These are phyloP conservation scores for Exutisphaerella laricina DNA, from an alignment of 2,329 filamentous ascomycete genomes.

Conservation along the genomic window DNA sequence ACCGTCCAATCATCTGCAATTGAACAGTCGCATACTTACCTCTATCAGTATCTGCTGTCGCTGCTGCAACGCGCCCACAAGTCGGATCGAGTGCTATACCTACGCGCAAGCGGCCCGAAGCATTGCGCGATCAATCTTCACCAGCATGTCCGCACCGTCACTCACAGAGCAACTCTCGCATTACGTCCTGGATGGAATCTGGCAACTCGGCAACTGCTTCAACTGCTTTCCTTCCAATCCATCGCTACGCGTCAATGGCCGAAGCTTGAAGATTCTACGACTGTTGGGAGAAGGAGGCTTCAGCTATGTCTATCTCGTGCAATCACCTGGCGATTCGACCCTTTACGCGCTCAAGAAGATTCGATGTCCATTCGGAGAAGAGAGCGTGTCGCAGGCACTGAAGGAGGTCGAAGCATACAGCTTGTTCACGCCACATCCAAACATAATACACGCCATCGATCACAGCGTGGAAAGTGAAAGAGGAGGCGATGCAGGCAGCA, in stretches of 20 bases:
- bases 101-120: no score
- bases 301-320: slow-evolving; percentile 97
- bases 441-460: slow-evolving; percentile 83
- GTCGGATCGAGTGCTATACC: no score
- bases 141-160: slow-evolving; percentile 26
- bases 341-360: slow-evolving; percentile 98
- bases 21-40: no score
- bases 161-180: slow-evolving; percentile 35
- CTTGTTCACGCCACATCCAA: slow-evolving; percentile 73
- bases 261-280: slow-evolving; percentile 92
- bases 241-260: slow-evolving; percentile 88
- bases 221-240: slow-evolving; percentile 94
- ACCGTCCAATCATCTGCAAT: no score
- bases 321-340: slow-evolving; percentile 77
- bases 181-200: slow-evolving; percentile 80
- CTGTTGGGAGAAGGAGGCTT: slow-evolving; percentile 96
- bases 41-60: no score
- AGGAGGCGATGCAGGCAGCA: slow-evolving; percentile 56
- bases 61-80: no score
- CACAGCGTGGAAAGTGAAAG: slow-evolving; percentile 72
- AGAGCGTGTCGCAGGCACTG: slow-evolving; percentile 90
- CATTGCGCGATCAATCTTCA: no score
- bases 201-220: slow-evolving; percentile 89
- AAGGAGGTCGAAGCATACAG: slow-evolving; percentile 97
- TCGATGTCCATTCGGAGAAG: slow-evolving; percentile 92